Evolutionary conservation across 164 flowering plant genomes (phyloP), one percentile per base, ranked within the genome.

Genomic region (Taxillus chinensis): DNA sequence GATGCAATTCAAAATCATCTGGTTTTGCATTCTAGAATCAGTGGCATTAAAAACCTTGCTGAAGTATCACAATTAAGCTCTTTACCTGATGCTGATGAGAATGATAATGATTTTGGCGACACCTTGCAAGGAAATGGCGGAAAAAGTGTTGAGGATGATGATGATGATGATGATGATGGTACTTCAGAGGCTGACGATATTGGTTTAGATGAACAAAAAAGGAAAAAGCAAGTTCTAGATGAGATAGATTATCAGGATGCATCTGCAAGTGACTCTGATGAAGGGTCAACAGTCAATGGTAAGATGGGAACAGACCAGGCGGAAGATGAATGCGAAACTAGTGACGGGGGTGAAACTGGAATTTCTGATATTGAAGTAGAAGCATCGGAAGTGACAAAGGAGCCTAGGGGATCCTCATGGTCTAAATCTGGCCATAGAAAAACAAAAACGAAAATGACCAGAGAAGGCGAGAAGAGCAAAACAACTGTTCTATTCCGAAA

Each of bases 231-330:
- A 71, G 71, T 75, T 54, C 70, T 67, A 39, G 93, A 89, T 81
- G 96, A 91, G 73, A 70, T 80, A 68, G 96, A 91, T 59, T 89
- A 91, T 68, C 96, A 84, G 41, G 96, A 87, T 74, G 82, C 46
- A 11, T 69, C 75, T 57, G 92, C 75, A 39, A 82, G 67, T 55
- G 86, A 72, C 53, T 50, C 41, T 3, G 55, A 59, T 66, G 87
- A 74, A 7, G 82, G 74, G 2, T 49, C 59, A 15, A 59, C 75
- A 12, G 59, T 50, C 41, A 80, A 69, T 59, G 48, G 45, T 62
- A 86, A 72, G 58, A 71, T 69, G 45, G 82, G 79, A 54, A 51
- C 57, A 62, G 76, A 74, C 10, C 60, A 51, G 41, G 62, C 42
- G 51, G 85, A 75, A 49, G 69, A 59, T 66, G 82, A 79, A 37